A percentile compares a stretch with the other conserved stretches of the same genome.
Conservation (phyloP, 352 stramenopile species). For the Bremia lactucae region DNA sequence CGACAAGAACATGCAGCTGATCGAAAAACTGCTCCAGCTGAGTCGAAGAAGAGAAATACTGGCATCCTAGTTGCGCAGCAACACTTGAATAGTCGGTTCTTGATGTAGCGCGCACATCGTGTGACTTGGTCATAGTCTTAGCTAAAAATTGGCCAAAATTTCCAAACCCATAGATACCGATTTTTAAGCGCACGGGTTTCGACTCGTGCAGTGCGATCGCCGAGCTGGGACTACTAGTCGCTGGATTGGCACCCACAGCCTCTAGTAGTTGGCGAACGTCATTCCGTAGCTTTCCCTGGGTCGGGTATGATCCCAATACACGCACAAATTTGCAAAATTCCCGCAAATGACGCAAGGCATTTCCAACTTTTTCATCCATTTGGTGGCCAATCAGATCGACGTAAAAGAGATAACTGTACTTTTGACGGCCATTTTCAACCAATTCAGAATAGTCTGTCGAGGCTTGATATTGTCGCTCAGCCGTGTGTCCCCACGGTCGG, state of each 20-base stretch:
- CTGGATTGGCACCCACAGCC: slow-evolving; percentile 38
- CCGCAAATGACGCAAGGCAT: slow-evolving; percentile 74
- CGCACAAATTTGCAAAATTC: slow-evolving; percentile 85
- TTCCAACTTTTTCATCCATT: slow-evolving; percentile 64
- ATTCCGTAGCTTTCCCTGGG: slow-evolving; percentile 49
- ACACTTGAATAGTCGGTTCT: slow-evolving; percentile 74
- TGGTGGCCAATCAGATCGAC: slow-evolving; percentile 67
- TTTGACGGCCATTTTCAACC: slow-evolving; percentile 21
- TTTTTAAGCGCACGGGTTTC: slow-evolving; percentile 68
- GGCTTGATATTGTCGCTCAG: slow-evolving; percentile 38
- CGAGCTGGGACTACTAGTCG: too few relatives aligned
- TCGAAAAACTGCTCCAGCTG: slow-evolving; percentile 87
- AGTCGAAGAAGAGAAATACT: slow-evolving; percentile 43
- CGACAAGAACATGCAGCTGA: slow-evolving; percentile 90
- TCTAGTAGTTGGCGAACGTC: slow-evolving; percentile 47
- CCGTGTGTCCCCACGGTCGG: slow-evolving; percentile 53
- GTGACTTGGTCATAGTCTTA: slow-evolving; percentile 90
- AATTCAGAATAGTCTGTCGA: slow-evolving; percentile 94
- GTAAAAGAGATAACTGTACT: slow-evolving; percentile 83
- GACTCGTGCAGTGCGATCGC: slow-evolving; percentile 9
- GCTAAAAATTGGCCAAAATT: slow-evolving; percentile 97
- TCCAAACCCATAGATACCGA: slow-evolving; percentile 94
- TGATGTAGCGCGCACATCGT: slow-evolving; percentile 79
- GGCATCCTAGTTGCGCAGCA: slow-evolving; percentile 41
- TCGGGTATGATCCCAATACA: slow-evolving; percentile 82